phyloP scores from a whole-genome alignment of 768 basidiomycete genomes.

The Macrolepiota fuliginosa region DNA sequence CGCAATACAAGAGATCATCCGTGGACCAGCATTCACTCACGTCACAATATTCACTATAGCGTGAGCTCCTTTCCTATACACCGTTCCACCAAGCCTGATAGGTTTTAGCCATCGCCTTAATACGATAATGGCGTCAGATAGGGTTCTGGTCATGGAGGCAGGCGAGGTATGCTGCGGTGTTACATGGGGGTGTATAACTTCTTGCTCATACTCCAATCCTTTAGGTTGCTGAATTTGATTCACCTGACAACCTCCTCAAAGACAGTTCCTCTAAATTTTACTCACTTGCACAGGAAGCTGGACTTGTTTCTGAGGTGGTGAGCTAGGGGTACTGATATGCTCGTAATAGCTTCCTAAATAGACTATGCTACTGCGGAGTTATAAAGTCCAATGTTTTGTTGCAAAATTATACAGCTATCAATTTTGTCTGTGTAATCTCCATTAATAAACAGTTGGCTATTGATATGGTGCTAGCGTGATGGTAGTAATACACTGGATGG shows the following conservation, averaged over 20 bases:
- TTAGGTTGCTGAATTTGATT: constrained; percentile 14
- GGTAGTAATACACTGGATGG: too few species aligned
- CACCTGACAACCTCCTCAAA: constrained; percentile 11
- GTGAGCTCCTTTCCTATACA: constrained; percentile 36
- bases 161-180: constrained; percentile 50
- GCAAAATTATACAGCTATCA: too few species aligned
- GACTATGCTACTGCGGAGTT: too few species aligned
- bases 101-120: constrained; percentile 68
- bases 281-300: constrained; percentile 8
- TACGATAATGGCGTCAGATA: constrained; percentile 80
- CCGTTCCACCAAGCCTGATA: neutral
- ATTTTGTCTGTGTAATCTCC: too few species aligned
- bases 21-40: constrained; percentile 70
- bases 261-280: constrained; percentile 8
- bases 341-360: too few species aligned
- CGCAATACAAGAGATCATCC: constrained; percentile 85
- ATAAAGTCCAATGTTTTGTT: too few species aligned
- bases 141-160: constrained; percentile 77
- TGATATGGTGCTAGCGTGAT: too few species aligned
- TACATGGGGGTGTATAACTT: neutral
- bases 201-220: neutral
- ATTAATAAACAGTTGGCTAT: too few species aligned
- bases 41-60: constrained; percentile 88
- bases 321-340: neutral
- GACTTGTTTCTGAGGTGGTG: neutral